Evolutionary conservation across 352 stramenopile genomes (phyloP), one percentile per base, ranked within the genome.

Genomic region (Phytophthora multivora): DNA sequence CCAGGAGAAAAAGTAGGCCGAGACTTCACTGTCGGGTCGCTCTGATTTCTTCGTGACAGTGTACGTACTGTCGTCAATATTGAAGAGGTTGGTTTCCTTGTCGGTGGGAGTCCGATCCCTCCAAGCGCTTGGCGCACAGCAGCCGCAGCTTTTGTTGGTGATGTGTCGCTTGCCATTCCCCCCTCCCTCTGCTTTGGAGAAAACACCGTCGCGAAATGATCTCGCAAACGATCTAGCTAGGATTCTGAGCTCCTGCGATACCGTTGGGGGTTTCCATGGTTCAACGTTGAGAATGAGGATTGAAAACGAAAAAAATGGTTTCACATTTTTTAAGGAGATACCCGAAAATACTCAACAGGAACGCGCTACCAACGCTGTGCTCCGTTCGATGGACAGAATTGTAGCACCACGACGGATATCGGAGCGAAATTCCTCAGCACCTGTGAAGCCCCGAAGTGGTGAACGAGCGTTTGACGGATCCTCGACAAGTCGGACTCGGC

Each of bases 91-190:
- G 55, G 18, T 2, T 51, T 61, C 26, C 31, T 58, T 26, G 48
- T 19, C 8, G 63, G 21, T 11, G 49, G 53, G 18, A 71, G 40
- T 41, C 41, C 52, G 6, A 69, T 68, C n/a, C 51, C 72, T 25
- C 63, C 66, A 2, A 88, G 42, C 4, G 72, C 74, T 16, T 88
- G 75, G 18, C 66, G 71, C 2, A 86, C 74, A 12, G 79, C 78
- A 42, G 48, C 63, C 12, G 64, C 75, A 41, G 66, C 68, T 38
- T 65, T 68, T 13, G 58, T 69, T 43, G 51, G 51, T 42, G 58
- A 68, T 12, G 40, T 43, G 15, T 55, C 26, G 39, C 18, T 46
- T 21, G 23, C 40, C 64, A 73, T 73, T 46, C 26, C 41, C 35
- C 23, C 11, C n/a, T n/a, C n/a, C 15, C 19, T 33, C 25, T 9